A percentile compares a stretch with the other conserved stretches of the same genome.
Evolutionary conservation across 78 protist species (phyloP).

Genomic region (Emiliania huxleyi): DNA sequence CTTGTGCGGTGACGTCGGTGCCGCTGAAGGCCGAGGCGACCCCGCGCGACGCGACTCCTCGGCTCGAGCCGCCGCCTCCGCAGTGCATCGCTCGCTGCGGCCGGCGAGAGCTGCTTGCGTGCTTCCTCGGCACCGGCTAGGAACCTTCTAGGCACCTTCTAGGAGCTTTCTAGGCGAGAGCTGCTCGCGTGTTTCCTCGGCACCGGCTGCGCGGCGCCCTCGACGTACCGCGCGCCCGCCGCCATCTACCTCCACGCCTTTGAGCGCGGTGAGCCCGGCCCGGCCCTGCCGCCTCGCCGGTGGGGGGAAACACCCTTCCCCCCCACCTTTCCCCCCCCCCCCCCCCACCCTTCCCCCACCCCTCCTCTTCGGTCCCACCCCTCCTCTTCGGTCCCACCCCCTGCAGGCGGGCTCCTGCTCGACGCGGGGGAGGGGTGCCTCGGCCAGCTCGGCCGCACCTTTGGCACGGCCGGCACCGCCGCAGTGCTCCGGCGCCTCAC

Average conservation of each 20-base stretch:
- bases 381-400: too few species aligned
- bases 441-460: conserved; percentile 77
- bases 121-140: conserved; percentile 91
- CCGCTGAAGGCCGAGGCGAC: too few species aligned
- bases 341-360: too few species aligned
- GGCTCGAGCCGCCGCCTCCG: too few species aligned
- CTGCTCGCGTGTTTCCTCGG: conserved; percentile 73
- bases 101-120: neutral
- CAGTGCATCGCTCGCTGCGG: neutral
- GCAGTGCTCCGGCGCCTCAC: neutral
- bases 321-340: too few species aligned
- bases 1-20: too few species aligned
- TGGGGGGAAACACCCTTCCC: too few species aligned
- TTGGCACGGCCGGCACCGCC: conserved; percentile 51
- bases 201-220: conserved; percentile 88
- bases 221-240: conserved; percentile 80
- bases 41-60: too few species aligned
- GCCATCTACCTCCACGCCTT: neutral
- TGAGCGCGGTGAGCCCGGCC: neutral
- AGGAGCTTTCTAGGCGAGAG: too few species aligned
- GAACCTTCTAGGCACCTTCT: too few species aligned
- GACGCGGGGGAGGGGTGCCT: conserved; percentile 95
- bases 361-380: too few species aligned
- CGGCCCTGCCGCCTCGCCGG: too few species aligned
- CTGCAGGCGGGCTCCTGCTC: conserved; percentile 59